A percentile compares a stretch with the other conserved stretches of the same genome.
phyloP scores from a whole-genome alignment of 768 basidiomycete species.

The Lyophyllum atratum region DNA sequence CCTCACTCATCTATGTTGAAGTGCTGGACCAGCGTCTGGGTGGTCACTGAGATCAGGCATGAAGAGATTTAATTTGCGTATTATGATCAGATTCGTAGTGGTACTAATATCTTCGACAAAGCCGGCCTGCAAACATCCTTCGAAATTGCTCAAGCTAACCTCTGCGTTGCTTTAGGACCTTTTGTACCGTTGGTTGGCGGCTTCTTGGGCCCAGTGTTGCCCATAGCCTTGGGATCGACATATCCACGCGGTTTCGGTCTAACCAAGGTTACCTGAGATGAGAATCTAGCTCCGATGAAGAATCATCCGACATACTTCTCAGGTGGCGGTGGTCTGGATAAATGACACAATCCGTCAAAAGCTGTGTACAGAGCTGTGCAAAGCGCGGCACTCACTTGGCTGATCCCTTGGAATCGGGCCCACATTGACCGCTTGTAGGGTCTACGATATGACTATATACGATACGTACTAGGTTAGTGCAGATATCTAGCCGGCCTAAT shows the following conservation, averaged over 20 bases:
- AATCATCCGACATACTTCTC: background rate
- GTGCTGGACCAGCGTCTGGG: no score
- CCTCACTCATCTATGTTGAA: no score
- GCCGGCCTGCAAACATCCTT: no score
- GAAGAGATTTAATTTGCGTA: no score
- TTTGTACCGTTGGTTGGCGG: no score
- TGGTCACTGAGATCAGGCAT: no score
- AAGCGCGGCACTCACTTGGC: slow-evolving; percentile 5
- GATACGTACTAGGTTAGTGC: background rate
- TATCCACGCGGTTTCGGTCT: slow-evolving; percentile 10
- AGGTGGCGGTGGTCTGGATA: background rate
- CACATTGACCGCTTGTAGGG: slow-evolving; percentile 1
- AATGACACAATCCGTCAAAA: background rate
- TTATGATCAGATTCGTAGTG: no score
- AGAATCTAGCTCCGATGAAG: background rate
- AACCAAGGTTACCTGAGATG: background rate
- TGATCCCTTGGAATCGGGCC: slow-evolving; percentile 1
- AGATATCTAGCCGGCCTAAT: background rate
- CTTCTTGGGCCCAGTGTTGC: no score
- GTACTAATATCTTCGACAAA: no score
- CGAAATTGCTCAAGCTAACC: no score
- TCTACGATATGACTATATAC: slow-evolving; percentile 3
- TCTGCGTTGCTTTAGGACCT: no score
- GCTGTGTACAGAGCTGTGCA: background rate
- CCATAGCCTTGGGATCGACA: background rate